Base-by-base conservation (phyloP, 2,329 filamentous ascomycete genomes). In the Alternaria arborescens region DNA sequence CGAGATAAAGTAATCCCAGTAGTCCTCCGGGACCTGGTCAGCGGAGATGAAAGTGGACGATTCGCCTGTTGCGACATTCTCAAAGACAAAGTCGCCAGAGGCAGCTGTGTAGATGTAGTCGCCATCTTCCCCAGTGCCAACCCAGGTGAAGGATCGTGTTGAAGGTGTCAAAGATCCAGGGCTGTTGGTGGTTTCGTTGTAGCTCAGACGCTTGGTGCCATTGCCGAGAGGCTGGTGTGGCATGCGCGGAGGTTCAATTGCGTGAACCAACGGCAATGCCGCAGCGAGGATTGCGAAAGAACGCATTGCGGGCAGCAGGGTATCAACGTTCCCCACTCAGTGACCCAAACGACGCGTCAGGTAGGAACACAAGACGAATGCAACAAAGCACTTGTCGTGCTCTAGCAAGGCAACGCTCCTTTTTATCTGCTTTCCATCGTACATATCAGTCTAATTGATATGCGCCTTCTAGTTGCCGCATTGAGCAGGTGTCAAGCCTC, bases 1-100 rank as follows among this genome's bases (percentile, higher is more conserved):
- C 41, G 86, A 87, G 65, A 91, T 88, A 79, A 82, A 88, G 74
- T 87, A 90, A 43, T 87, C 85, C 61, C 80, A 79, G 60, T 85
- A 80, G 52, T 84, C 83, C 2, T 80, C 76, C 0, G 88, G 88
- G 2, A 91, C 81, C 61, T 86, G 80, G 60, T 86, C 84, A 3
- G 86, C 84, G 2, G 85, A 78, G 5, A 91, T 82, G 59, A 91
- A 88, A 0, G 84, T 86, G 24, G 82, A 82, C 32, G 80, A 84
- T 60, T 85, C 81, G 43, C 85, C 84, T 0, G 85, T 88, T 40
- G 85, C 83, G 52, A 90, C 86, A 69, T 89, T 87, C 69, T 87
- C 83, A 30, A 91, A 84, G 5, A 88, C 76, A 6, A 91, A 79
- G 30, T 85, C 83, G 10, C 84, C 85, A 55, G 82, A 82, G 4